Percentiles rank a stretch among this genome's conserved stretches.
Conservation (phyloP, 257 asterid genomes). For the Salvia miltiorrhiza region DNA sequence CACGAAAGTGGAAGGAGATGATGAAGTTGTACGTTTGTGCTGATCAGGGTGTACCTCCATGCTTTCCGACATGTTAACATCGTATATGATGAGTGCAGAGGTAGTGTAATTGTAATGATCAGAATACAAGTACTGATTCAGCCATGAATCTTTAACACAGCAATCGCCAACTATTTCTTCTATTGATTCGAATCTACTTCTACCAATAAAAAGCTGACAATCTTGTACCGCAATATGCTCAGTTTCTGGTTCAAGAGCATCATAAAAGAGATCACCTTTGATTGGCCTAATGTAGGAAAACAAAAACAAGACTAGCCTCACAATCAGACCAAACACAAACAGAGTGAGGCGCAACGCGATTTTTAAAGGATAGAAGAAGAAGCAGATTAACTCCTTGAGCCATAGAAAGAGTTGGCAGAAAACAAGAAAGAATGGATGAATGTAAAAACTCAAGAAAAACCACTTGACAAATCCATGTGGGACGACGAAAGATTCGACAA, state of each 20-base stretch:
- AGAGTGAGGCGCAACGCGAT: slow-evolving; percentile 3
- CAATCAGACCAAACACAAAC: not conserved
- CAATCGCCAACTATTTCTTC: not conserved
- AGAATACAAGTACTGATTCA: slow-evolving; percentile 33
- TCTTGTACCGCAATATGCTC: not conserved
- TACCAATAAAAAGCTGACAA: not conserved
- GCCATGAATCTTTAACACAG: slow-evolving; percentile 25
- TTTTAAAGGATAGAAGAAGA: slow-evolving; percentile 12
- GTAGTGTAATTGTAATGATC: slow-evolving; percentile 8
- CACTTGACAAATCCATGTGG: slow-evolving; percentile 49
- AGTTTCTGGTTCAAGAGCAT: slow-evolving; percentile 10
- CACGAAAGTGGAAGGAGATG: not conserved
- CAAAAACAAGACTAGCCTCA: not conserved
- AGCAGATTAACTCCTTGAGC: slow-evolving; percentile 27
- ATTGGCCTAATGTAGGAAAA: not conserved
- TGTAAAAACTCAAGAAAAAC: slow-evolving; percentile 45
- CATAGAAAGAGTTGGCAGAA: slow-evolving; percentile 44
- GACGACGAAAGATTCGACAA: slow-evolving; percentile 39
- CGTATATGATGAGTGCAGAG: not conserved
- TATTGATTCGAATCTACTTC: too few relatives aligned
- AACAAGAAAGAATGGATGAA: slow-evolving; percentile 40
- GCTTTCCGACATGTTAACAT: not conserved
- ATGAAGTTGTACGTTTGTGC: not conserved
- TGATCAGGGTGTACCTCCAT: not conserved
- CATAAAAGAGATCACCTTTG: slow-evolving; percentile 19